Evolutionary conservation across 2,329 filamentous ascomycete species (phyloP).

Genomic region (Coniosporium tulheliwenetii): DNA sequence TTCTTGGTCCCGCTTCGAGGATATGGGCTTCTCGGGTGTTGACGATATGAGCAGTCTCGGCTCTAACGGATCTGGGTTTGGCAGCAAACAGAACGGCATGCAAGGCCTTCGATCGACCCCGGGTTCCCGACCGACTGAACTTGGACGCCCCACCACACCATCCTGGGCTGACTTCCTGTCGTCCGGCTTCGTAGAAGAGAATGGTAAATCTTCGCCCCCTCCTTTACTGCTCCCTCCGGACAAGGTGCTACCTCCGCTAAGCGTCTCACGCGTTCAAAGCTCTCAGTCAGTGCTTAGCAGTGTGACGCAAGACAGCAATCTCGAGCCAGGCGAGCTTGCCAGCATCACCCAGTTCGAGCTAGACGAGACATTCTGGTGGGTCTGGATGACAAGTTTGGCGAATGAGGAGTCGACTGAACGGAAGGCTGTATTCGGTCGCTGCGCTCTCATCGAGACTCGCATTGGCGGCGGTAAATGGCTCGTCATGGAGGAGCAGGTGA

Average conservation of each 20-base stretch:
- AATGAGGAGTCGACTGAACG: slow-evolving; percentile 72
- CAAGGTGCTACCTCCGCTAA: slow-evolving; percentile 77
- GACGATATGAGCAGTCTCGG: slow-evolving; percentile 28
- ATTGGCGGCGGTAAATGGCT: slow-evolving; percentile 77
- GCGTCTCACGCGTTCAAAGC: slow-evolving; percentile 57
- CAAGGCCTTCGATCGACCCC: slow-evolving; percentile 48
- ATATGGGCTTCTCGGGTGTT: slow-evolving; percentile 74
- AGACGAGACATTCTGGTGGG: slow-evolving; percentile 98
- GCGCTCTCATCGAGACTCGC: slow-evolving; percentile 77
- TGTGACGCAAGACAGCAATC: slow-evolving; percentile 50
- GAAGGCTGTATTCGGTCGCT: slow-evolving; percentile 88
- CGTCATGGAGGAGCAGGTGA: slow-evolving; percentile 90
- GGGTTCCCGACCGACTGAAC: slow-evolving; percentile 47
- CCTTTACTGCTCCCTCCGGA: slow-evolving; percentile 77
- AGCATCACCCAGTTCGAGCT: slow-evolving; percentile 77
- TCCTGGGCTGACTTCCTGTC: slow-evolving; percentile 98
- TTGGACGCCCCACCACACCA: slow-evolving; percentile 78
- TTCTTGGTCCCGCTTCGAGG: slow-evolving; percentile 93
- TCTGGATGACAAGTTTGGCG: slow-evolving; percentile 95
- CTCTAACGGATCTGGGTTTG: too few relatives aligned
- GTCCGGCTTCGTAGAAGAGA: slow-evolving; percentile 73
- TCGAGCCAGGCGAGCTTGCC: slow-evolving; percentile 87
- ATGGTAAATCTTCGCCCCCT: slow-evolving; percentile 43
- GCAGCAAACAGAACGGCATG: slow-evolving; percentile 17
- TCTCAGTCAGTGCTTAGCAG: slow-evolving; percentile 60